Evolutionary conservation across 192 early-diverging fungal species (phyloP).

Genomic region (Coemansia sp.): DNA sequence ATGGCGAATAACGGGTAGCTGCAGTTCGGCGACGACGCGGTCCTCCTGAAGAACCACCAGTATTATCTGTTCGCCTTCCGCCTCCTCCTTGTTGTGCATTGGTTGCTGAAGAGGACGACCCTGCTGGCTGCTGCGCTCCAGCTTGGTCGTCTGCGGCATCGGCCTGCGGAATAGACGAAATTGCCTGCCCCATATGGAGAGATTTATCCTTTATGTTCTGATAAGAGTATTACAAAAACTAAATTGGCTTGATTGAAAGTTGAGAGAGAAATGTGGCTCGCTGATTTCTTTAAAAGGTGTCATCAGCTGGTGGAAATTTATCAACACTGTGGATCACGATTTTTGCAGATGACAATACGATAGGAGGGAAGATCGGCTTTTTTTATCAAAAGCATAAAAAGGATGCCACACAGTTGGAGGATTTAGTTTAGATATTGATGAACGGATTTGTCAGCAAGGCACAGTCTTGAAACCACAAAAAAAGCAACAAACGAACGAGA

Average conservation of each 20-base stretch:
- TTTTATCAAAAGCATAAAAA: too few species aligned
- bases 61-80: slow-evolving; percentile 1
- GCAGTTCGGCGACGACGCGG: not conserved
- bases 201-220: not conserved
- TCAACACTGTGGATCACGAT: not conserved
- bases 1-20: slow-evolving; percentile 7
- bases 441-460: not conserved
- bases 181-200: slow-evolving; percentile 1
- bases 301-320: not conserved
- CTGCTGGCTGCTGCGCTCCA: slow-evolving; percentile 7
- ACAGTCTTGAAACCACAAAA: not conserved
- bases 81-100: not conserved
- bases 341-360: too few species aligned
- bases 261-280: too few species aligned
- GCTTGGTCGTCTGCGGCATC: not conserved
- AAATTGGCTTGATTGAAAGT: too few species aligned
- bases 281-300: too few species aligned
- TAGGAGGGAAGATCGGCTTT: too few species aligned
- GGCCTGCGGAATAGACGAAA: not conserved
- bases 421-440: too few species aligned
- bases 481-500: not conserved
- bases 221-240: too few species aligned
- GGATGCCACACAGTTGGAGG: too few species aligned
- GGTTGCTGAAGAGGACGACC: not conserved
- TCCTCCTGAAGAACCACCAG: slow-evolving; percentile 1